phyloP scores from a whole-genome alignment of 192 early-diverging fungal genomes.

The Backusella tuberculispora region DNA sequence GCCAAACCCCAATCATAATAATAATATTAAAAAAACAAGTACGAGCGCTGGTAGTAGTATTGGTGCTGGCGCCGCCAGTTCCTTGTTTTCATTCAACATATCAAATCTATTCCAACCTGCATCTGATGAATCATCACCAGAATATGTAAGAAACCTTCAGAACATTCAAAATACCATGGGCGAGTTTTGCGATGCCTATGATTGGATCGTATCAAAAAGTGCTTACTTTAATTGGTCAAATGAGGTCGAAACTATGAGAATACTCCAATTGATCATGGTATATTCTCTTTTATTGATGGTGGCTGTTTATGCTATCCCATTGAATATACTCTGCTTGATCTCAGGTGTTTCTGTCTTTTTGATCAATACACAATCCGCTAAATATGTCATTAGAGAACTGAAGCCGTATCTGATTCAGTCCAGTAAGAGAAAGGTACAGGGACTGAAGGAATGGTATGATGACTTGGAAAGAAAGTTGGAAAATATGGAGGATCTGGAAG shows the following conservation, averaged over 20 bases:
- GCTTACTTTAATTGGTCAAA: slow-evolving; percentile 55
- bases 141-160: slow-evolving; percentile 70
- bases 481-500: background rate
- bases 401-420: background rate
- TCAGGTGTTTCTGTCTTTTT: slow-evolving; percentile 62
- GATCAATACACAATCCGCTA: slow-evolving; percentile 60
- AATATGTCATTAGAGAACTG: slow-evolving; percentile 29
- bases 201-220: slow-evolving; percentile 40
- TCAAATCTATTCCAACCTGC: slow-evolving; percentile 5
- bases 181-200: slow-evolving; percentile 53
- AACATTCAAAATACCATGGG: slow-evolving; percentile 84
- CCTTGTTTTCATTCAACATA: slow-evolving; percentile 20
- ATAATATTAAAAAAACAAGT: background rate
- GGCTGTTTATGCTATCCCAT: slow-evolving; percentile 49
- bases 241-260: slow-evolving; percentile 45
- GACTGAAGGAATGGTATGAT: slow-evolving; percentile 13
- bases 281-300: slow-evolving; percentile 42
- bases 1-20: background rate
- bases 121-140: slow-evolving; percentile 47
- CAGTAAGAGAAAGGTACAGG: background rate
- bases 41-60: background rate
- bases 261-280: slow-evolving; percentile 45
- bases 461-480: background rate
- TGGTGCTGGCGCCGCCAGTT: background rate
- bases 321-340: slow-evolving; percentile 50